Evolutionary conservation across 768 basidiomycete species (phyloP), one percentile per base, ranked within the genome.

Genomic region (Flagelloscypha sp.): DNA sequence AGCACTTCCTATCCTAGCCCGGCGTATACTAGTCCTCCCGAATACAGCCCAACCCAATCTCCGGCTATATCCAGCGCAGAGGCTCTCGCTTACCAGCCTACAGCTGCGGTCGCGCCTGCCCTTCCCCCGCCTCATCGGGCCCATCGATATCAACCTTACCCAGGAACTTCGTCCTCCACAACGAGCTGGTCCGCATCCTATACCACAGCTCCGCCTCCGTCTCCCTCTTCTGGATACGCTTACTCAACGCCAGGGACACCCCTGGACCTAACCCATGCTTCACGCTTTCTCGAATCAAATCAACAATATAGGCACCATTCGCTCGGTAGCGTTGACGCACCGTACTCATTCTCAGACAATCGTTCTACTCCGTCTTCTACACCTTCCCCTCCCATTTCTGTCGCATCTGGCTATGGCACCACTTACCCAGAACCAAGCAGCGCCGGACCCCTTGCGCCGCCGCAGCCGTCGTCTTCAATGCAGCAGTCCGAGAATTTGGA

Each of bases 361-460:
- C n/a, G 19, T 25, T 42, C 13, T n/a, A n/a, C n/a, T n/a, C n/a
- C n/a, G n/a, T n/a, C n/a, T n/a, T n/a, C n/a, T n/a, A 41, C 63
- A 10, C 57, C 69, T n/a, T 56, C 65, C 33, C 55, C 57, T 27
- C 60, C 60, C 27, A 65, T 69, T 28, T 61, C 62, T 13, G 65
- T 59, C 22, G 61, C 59, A 16, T 53, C 61, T 16, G 50, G 54
- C 16, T 20, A 53, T 24, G 63, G 58, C 48, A 59, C 71, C 8
- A 66, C 74, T 10, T 79, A 82, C 49, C 62, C 74, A 35, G 79
- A 76, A 53, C 63, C 76, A 10, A 65, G 62, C 40, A 84, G 79
- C 53, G 77, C 50, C 77, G 71, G 44, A 82, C 82, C 44, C 59
- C 71, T 3, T 83, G 79, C 49, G 62, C 74, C 24, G 78, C 81